Conservation (phyloP, 352 stramenopile species). For the Pythium dissimile region DNA sequence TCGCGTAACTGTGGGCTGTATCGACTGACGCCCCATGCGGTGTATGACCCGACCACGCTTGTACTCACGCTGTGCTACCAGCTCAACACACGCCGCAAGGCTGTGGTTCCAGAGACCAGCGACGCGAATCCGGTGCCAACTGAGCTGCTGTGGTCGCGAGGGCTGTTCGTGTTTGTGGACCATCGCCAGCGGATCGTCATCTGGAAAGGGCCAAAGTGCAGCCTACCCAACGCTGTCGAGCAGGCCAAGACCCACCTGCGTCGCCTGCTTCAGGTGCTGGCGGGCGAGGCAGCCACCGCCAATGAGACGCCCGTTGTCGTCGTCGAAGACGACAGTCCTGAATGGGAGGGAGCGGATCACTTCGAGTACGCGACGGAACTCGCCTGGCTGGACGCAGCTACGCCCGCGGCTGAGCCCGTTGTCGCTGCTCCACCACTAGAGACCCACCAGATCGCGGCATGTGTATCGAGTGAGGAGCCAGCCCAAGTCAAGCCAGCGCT, state of each 20-base stretch:
- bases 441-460: background rate
- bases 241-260: slow-evolving; percentile 16
- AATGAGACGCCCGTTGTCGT: background rate
- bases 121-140: background rate
- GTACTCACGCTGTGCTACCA: slow-evolving; percentile 51
- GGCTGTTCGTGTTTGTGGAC: slow-evolving; percentile 45
- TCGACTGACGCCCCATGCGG: slow-evolving; percentile 42
- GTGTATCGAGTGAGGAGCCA: background rate
- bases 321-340: background rate
- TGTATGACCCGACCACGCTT: slow-evolving; percentile 38
- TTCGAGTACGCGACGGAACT: slow-evolving; percentile 44
- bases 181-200: slow-evolving; percentile 23
- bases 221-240: slow-evolving; percentile 22
- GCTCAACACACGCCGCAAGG: slow-evolving; percentile 6
- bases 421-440: no score
- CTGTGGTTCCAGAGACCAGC: background rate
- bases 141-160: slow-evolving; percentile 29
- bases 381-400: slow-evolving; percentile 18
- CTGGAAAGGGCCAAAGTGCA: slow-evolving; percentile 35
- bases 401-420: background rate
- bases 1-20: slow-evolving; percentile 22
- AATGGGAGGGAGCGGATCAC: slow-evolving; percentile 7
- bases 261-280: slow-evolving; percentile 25
- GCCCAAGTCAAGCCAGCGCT: slow-evolving; percentile 20
- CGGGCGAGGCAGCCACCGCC: background rate